Conservation (phyloP, 1,139 yeast species). For the Spathaspora jeffriesii region DNA sequence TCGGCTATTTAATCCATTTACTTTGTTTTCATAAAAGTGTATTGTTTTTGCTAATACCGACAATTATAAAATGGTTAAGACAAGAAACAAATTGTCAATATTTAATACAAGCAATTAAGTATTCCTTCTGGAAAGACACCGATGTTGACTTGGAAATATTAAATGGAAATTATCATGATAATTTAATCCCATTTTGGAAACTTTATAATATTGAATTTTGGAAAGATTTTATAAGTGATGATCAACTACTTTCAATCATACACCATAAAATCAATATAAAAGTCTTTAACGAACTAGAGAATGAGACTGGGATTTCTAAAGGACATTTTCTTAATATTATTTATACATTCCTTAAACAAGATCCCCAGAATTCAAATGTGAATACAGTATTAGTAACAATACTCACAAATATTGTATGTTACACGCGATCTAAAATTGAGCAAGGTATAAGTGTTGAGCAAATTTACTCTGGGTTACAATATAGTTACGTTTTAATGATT, state of each 20-base stretch:
- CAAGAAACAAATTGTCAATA: constrained; percentile 20
- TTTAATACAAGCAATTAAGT: constrained; percentile 10
- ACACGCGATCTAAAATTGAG: constrained; percentile 6
- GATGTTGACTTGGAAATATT: constrained; percentile 19
- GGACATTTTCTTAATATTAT: constrained; percentile 7
- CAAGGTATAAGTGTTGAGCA: neutral
- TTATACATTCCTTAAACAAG: constrained; percentile 2
- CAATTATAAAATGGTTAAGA: constrained; percentile 37
- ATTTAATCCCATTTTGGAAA: constrained; percentile 26
- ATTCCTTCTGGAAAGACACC: constrained; percentile 29
- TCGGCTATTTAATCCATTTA: constrained; percentile 38
- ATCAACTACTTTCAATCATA: constrained; percentile 11
- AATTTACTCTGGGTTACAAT: constrained; percentile 7
- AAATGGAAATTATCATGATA: constrained; percentile 16
- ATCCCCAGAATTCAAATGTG: constrained; percentile 24
- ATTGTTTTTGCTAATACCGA: constrained; percentile 33
- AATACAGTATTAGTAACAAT: constrained; percentile 25
- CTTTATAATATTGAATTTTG: constrained; percentile 31
- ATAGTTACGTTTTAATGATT: constrained; percentile 10
- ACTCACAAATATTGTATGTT: constrained; percentile 14
- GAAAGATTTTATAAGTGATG: constrained; percentile 21
- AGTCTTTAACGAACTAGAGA: constrained; percentile 9
- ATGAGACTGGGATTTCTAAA: neutral
- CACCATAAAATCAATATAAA: constrained; percentile 14
- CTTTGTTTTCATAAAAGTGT: constrained; percentile 34